Percentiles rank a stretch among this genome's conserved stretches.
Evolutionary conservation across 352 stramenopile genomes (phyloP).

Genomic region (Aphanomyces astaci): DNA sequence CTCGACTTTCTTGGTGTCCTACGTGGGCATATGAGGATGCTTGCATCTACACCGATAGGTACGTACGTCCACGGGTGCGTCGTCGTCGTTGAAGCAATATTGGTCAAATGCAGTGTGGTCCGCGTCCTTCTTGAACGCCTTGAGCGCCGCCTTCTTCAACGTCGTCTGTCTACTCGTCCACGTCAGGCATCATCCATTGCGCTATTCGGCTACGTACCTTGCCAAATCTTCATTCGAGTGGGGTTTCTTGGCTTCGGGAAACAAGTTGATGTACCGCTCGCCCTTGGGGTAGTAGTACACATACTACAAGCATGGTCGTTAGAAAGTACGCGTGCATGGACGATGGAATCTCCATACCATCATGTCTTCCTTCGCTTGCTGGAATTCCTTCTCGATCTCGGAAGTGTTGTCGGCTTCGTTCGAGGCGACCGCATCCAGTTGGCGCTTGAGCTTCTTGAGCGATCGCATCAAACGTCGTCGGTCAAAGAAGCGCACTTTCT

Average conservation of each 20-base stretch:
- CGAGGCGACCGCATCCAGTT: neutral
- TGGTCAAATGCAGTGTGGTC: constrained; percentile 4
- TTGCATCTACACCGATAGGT: neutral
- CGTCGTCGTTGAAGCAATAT: constrained; percentile 21
- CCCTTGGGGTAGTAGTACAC: constrained; percentile 21
- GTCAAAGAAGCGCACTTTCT: constrained; percentile 24
- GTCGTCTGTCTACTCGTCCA: neutral
- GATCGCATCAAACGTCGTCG: constrained; percentile 20
- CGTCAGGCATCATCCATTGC: neutral
- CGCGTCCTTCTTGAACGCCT: neutral
- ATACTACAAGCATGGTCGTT: neutral
- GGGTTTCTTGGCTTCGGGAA: constrained; percentile 8
- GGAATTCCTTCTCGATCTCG: constrained; percentile 4
- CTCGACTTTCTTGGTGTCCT: neutral
- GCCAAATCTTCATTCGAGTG: constrained; percentile 13
- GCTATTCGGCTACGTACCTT: neutral
- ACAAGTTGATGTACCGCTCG: constrained; percentile 21
- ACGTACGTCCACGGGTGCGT: neutral
- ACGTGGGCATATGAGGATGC: neutral
- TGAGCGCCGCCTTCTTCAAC: constrained; percentile 14
- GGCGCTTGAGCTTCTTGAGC: constrained; percentile 17
- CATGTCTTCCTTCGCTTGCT: constrained; percentile 19
- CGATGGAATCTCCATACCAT: constrained; percentile 1
- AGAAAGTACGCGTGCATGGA: too few relatives aligned
- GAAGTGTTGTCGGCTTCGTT: neutral